Conservation (phyloP, 2,329 filamentous ascomycete genomes). For the Cytospora schulzeri region DNA sequence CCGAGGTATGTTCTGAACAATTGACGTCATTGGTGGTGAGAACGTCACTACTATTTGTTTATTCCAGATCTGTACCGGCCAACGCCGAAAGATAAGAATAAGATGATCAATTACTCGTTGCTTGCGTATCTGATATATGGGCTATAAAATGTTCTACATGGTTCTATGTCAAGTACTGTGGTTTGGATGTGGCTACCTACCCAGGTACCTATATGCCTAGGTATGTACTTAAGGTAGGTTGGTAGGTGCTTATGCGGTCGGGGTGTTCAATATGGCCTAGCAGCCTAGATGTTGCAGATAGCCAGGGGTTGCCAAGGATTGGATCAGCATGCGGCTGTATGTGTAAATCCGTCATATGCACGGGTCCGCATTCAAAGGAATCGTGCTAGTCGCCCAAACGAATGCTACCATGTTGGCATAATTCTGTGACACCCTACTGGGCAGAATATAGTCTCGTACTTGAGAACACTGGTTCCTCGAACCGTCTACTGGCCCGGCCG, state of each 20-base stretch:
- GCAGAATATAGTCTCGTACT: not conserved
- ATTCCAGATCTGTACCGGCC: not conserved
- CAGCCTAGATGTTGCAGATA: not conserved
- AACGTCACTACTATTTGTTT: constrained; percentile 3
- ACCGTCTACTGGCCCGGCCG: not conserved
- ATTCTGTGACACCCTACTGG: not conserved
- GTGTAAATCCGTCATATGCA: not conserved
- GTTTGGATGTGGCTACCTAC: too few relatives aligned
- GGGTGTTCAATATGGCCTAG: not conserved
- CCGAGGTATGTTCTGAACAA: too few relatives aligned
- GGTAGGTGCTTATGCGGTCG: not conserved
- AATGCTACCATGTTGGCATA: not conserved
- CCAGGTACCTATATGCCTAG: too few relatives aligned
- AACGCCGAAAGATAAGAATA: not conserved
- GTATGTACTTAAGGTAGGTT: too few relatives aligned
- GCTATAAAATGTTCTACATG: not conserved
- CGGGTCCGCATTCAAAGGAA: not conserved
- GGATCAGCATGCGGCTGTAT: not conserved
- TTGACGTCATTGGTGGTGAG: constrained; percentile 21
- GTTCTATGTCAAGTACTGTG: not conserved
- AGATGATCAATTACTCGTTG: not conserved
- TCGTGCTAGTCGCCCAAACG: not conserved
- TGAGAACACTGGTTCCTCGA: not conserved
- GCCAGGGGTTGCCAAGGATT: not conserved
- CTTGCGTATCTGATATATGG: not conserved